A percentile compares a stretch with the other conserved stretches of the same genome.
These are phyloP conservation scores for Grigorovia yakushimaensis DNA, from an alignment of 805 yeast genomes.

Conservation along the genomic window DNA sequence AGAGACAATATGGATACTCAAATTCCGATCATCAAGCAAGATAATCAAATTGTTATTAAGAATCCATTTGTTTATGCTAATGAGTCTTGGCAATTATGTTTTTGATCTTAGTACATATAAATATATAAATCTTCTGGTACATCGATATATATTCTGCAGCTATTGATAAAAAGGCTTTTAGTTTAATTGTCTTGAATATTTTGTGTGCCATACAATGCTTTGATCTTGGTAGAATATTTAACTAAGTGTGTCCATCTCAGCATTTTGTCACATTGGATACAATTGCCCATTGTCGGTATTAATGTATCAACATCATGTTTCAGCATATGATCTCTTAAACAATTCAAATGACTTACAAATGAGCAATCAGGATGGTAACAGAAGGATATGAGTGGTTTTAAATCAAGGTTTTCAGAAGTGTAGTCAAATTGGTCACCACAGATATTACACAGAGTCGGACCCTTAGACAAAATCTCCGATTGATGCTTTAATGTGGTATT, in stretches of 20 bases:
- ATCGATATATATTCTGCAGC: neutral
- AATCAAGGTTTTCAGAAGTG: constrained; percentile 19
- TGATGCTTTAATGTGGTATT: constrained; percentile 7
- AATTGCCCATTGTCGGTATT: constrained; percentile 15
- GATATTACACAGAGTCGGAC: constrained; percentile 23
- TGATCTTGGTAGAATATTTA: constrained; percentile 18
- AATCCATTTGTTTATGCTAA: constrained; percentile 42
- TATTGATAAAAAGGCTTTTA: neutral
- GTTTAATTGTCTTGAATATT: neutral
- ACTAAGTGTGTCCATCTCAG: constrained; percentile 26
- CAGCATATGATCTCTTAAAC: constrained; percentile 28
- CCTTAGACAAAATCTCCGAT: constrained; percentile 15
- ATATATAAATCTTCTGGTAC: neutral
- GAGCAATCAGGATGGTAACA: constrained; percentile 28
- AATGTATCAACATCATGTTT: constrained; percentile 3
- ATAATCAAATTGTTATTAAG: constrained; percentile 29
- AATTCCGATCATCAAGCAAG: constrained; percentile 4
- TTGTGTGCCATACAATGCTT: constrained; percentile 5
- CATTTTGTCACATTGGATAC: constrained; percentile 21
- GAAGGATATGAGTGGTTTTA: constrained; percentile 28
- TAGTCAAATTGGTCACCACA: constrained; percentile 31
- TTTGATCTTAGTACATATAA: constrained; percentile 12
- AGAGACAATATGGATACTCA: constrained; percentile 21
- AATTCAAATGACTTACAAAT: constrained; percentile 31
- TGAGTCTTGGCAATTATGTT: constrained; percentile 38